Conservation (phyloP, 352 stramenopile species). For the Plasmopara halstedii region DNA sequence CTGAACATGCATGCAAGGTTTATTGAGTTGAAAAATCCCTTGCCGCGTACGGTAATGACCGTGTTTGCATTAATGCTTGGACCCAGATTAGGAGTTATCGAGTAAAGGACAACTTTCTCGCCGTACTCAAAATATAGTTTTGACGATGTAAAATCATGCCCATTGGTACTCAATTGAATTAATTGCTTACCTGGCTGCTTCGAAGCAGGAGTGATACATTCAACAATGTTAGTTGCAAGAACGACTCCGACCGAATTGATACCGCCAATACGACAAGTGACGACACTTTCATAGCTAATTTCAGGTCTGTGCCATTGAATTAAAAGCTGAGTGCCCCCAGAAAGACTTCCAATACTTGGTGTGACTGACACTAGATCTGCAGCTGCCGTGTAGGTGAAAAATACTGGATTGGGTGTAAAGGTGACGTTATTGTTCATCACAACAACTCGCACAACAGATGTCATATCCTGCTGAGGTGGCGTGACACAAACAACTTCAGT, state of each 20-base stretch:
- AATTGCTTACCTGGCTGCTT: slow-evolving; percentile 14
- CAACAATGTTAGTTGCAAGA: slow-evolving; percentile 25
- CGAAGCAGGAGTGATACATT: slow-evolving; percentile 37
- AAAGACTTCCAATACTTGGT: slow-evolving; percentile 36
- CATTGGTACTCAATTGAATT: slow-evolving; percentile 59
- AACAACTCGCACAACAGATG: slow-evolving; percentile 33
- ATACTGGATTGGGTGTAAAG: slow-evolving; percentile 55
- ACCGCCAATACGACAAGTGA: slow-evolving; percentile 38
- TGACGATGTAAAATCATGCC: slow-evolving; percentile 38
- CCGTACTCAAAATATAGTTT: slow-evolving; percentile 41
- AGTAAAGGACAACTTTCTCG: slow-evolving; percentile 32
- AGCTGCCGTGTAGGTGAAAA: slow-evolving; percentile 68
- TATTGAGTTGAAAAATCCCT: slow-evolving; percentile 47
- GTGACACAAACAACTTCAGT: slow-evolving; percentile 64
- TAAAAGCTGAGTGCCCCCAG: slow-evolving; percentile 46
- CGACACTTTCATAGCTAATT: slow-evolving; percentile 18
- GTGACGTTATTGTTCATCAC: slow-evolving; percentile 68
- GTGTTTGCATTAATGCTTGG: slow-evolving; percentile 51
- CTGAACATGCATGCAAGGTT: slow-evolving; percentile 56
- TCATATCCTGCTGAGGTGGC: slow-evolving; percentile 36
- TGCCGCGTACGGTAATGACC: slow-evolving; percentile 52
- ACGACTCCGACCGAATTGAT: slow-evolving; percentile 22
- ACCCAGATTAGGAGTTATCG: slow-evolving; percentile 43
- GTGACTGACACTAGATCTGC: slow-evolving; percentile 47
- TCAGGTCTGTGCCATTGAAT: slow-evolving; percentile 57